phyloP scores from a whole-genome alignment of 106 monocot species.

The Xerophyta viscosa region DNA sequence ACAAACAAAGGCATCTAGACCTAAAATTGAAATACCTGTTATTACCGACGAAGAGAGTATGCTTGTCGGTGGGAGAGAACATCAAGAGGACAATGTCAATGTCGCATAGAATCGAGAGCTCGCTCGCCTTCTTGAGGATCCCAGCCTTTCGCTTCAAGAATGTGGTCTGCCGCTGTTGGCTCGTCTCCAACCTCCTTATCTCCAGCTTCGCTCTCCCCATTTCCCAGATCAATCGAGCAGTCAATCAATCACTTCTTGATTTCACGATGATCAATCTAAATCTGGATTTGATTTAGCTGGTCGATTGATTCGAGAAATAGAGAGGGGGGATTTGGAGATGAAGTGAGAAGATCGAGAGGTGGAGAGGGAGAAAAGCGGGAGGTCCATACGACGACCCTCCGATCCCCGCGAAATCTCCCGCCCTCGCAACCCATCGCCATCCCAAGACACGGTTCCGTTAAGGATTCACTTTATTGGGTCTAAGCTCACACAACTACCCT shows the following conservation, averaged over 20 bases:
- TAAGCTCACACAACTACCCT: too few species aligned
- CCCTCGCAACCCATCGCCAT: too few species aligned
- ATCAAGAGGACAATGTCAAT: conserved; percentile 64
- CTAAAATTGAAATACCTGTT: conserved; percentile 47
- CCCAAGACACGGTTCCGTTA: too few species aligned
- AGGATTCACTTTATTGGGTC: too few species aligned
- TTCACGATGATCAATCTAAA: too few species aligned
- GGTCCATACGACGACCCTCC: not conserved
- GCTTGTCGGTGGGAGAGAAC: conserved; percentile 70
- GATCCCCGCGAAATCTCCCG: conserved; percentile 1
- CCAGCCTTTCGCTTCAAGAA: conserved; percentile 70
- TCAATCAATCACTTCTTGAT: too few species aligned
- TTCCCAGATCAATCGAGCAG: too few species aligned
- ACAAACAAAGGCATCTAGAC: too few species aligned
- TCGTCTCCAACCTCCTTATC: conserved; percentile 71
- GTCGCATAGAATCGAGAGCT: conserved; percentile 73
- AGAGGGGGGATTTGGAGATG: not conserved
- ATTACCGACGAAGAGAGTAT: conserved; percentile 65
- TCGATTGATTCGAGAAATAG: too few species aligned
- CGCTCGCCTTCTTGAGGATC: conserved; percentile 73
- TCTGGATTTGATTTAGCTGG: too few species aligned
- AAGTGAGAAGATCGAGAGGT: not conserved
- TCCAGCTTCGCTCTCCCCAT: conserved; percentile 85
- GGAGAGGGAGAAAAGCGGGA: too few species aligned
- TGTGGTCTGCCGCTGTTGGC: conserved; percentile 53